Conservation (phyloP, 371 early-diverging fungal species). For the Rhizopus stolonifer region DNA sequence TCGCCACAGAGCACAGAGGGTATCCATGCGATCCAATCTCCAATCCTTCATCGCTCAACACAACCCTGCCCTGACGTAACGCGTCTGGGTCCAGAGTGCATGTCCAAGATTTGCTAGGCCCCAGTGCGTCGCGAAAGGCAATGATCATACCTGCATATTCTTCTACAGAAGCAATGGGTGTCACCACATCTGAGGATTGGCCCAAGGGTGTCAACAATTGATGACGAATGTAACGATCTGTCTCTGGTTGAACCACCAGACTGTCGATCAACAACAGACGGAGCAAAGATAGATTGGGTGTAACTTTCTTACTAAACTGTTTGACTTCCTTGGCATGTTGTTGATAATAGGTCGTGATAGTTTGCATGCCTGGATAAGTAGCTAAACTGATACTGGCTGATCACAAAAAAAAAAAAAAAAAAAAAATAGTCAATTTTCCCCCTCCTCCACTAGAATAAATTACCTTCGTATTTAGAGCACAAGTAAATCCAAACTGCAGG, state of each 20-base stretch:
- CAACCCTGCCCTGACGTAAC: constrained; percentile 50
- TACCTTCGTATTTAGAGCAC: constrained; percentile 57
- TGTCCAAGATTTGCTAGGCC: constrained; percentile 42
- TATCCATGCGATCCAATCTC: constrained; percentile 57
- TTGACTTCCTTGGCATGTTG: constrained; percentile 33
- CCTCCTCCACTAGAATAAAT: background rate
- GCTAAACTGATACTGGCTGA: constrained; percentile 68
- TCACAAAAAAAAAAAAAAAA: constrained; percentile 10
- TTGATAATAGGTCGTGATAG: constrained; percentile 47
- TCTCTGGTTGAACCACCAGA: constrained; percentile 52
- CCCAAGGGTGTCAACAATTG: too few species aligned
- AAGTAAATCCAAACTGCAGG: constrained; percentile 69
- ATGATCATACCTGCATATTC: constrained; percentile 79
- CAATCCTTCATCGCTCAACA: background rate
- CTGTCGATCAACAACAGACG: constrained; percentile 74
- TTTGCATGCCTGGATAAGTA: constrained; percentile 67
- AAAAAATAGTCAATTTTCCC: too few species aligned
- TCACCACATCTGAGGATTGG: constrained; percentile 46
- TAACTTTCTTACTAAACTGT: constrained; percentile 54
- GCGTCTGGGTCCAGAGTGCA: constrained; percentile 59
- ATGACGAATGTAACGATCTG: too few species aligned
- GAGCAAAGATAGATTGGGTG: constrained; percentile 62
- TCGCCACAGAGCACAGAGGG: constrained; percentile 68
- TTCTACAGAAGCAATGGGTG: constrained; percentile 67
- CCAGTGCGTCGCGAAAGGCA: constrained; percentile 47